Evolutionary conservation across 805 yeast species (phyloP), one percentile per base, ranked within the genome.

Genomic region (Millerozyma acaciae): DNA sequence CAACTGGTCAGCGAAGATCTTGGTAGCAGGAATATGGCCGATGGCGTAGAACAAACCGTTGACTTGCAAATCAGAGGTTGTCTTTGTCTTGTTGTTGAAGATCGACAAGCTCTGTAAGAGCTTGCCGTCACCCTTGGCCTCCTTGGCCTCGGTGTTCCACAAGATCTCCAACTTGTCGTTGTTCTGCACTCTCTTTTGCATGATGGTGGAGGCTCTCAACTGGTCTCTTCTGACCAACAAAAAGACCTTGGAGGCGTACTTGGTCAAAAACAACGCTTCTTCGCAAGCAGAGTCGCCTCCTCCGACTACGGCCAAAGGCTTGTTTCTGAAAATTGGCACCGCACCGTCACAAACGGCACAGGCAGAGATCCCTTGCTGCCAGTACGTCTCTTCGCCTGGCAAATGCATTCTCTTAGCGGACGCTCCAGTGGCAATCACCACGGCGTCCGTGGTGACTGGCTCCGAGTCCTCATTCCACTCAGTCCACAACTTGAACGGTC

Each of bases 271-370:
- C 47, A 85, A 70, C 20, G 99, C 98, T 70, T 93, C 99, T 70
- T 93, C 99, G 65, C 97, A 95, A 13, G 99, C 99, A 47, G 97
- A 88, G 66, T 93, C 99, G 62, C 99, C 99, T 48, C 99, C 99
- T 40, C 99, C 99, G 48, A 93, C 72, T 37, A 93, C 99, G 16
- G 96, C 97, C 59, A 93, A 76, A 24, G 98, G 97, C 67, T 88
- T 84, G 74, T 93, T 84, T 75, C 97, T 85, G 73, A 93, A 93
- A 51, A 93, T 89, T 50, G 99, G 99, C 31, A 93, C 95, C 21
- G 99, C 99, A 65, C 99, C 99, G 60, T 93, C 99, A 70, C 99
- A 93, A 42, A 93, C 98, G 25, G 99, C 99, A 73, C 99, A 93
- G 12, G 99, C 99, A 48, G 96, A 85, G 48, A 93, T 93, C 63